A percentile compares a stretch with the other conserved stretches of the same genome.
These are phyloP conservation scores for Penicillium sp. DNA, from an alignment of 2,329 filamentous ascomycete genomes.

Conservation along the genomic window DNA sequence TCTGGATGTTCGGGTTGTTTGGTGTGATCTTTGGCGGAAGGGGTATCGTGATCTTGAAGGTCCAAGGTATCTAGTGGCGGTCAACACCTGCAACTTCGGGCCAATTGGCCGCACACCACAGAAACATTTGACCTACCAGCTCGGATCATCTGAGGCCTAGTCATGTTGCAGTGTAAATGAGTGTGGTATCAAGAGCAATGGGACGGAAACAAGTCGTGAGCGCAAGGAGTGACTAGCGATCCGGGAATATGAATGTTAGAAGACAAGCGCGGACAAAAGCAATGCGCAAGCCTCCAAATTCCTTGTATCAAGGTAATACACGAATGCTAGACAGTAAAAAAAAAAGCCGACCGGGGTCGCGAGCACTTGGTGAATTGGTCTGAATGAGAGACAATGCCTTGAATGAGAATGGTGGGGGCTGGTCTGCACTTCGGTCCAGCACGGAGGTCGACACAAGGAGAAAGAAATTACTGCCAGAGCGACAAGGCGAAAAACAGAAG, in stretches of 20 bases:
- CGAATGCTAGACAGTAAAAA: not conserved
- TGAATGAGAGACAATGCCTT: constrained; percentile 27
- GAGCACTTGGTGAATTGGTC: constrained; percentile 9
- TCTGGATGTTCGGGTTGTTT: constrained; percentile 53
- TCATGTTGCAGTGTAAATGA: constrained; percentile 32
- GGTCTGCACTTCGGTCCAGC: constrained; percentile 21
- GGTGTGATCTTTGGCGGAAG: constrained; percentile 79
- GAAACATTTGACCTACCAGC: constrained; percentile 39
- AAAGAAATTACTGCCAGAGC: constrained; percentile 33
- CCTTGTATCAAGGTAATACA: not conserved
- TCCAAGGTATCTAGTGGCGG: constrained; percentile 77
- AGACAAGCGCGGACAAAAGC: constrained; percentile 4
- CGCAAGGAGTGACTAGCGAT: constrained; percentile 23
- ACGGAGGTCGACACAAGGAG: constrained; percentile 16
- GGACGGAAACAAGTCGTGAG: constrained; percentile 12
- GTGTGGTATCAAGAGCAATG: constrained; percentile 12
- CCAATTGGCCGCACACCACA: not conserved
- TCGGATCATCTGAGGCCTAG: constrained; percentile 46
- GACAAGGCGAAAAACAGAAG: constrained; percentile 21
- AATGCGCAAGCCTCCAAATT: constrained; percentile 2
- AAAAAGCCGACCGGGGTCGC: constrained; percentile 5
- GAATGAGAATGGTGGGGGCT: constrained; percentile 17
- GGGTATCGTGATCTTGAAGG: constrained; percentile 77
- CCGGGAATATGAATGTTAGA: constrained; percentile 16
- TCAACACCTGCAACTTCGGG: constrained; percentile 10